A percentile compares a stretch with the other conserved stretches of the same genome.
phyloP scores from a whole-genome alignment of 768 basidiomycete genomes.

The Kwoniella shandongensis region DNA sequence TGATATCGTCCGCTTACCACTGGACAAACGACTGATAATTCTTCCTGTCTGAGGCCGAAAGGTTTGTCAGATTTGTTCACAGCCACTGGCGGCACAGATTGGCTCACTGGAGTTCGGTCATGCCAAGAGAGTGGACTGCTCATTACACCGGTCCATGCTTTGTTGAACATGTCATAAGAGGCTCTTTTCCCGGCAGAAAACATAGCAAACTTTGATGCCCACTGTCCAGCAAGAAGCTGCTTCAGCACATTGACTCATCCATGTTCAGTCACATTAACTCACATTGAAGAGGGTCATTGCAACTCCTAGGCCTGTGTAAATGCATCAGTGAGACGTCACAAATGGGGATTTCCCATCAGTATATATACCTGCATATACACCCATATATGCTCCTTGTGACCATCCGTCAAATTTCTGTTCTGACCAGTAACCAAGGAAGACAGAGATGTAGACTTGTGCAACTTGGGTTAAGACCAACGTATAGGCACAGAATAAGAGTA shows the following conservation, averaged over 20 bases:
- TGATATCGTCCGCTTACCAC: conserved; percentile 15
- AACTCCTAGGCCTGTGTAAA: conserved; percentile 34
- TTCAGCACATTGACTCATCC: no score
- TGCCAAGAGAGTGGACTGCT: conserved; percentile 67
- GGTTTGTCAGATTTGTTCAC: background rate
- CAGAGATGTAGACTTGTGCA: conserved; percentile 63
- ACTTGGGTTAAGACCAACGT: conserved; percentile 59
- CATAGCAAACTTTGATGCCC: conserved; percentile 31
- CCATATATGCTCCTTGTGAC: conserved; percentile 69
- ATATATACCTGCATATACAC: conserved; percentile 56
- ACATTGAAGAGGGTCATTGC: conserved; percentile 25
- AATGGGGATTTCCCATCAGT: conserved; percentile 6
- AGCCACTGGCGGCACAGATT: background rate
- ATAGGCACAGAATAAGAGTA: conserved; percentile 28
- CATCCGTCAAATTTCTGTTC: conserved; percentile 61
- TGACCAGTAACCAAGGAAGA: conserved; percentile 76
- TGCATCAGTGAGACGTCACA: no score
- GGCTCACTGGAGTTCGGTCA: conserved; percentile 60
- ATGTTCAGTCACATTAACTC: conserved; percentile 2
- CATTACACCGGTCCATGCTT: conserved; percentile 62
- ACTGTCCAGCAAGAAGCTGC: conserved; percentile 3
- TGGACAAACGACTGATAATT: conserved; percentile 43
- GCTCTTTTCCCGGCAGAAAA: conserved; percentile 53
- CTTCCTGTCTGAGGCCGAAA: conserved; percentile 31
- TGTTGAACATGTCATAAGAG: conserved; percentile 60